A percentile compares a stretch with the other conserved stretches of the same genome.
Evolutionary conservation across 2,329 filamentous ascomycete genomes (phyloP).

Genomic region (Pseudohalonectria lignicola): DNA sequence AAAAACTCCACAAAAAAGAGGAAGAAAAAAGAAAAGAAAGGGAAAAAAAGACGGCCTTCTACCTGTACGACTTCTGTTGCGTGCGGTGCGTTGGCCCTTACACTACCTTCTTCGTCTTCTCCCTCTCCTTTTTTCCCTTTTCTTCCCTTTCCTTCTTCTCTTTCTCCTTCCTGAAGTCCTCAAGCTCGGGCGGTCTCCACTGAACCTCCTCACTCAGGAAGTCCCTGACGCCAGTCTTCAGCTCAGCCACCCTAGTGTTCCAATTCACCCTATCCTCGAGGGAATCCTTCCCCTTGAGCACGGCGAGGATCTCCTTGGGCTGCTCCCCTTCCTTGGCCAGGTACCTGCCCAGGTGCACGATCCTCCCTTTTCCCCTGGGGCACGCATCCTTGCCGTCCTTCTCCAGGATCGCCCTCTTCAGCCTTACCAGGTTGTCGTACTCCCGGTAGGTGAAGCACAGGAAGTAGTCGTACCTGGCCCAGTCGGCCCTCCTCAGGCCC

Average conservation of each 20-base stretch:
- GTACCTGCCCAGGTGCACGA: constrained; percentile 15
- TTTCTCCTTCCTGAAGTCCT: too few species aligned
- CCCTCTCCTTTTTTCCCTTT: too few species aligned
- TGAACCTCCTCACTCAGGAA: not conserved
- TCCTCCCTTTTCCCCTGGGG: constrained; percentile 9
- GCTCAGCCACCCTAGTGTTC: not conserved
- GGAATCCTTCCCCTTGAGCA: not conserved
- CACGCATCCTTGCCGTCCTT: constrained; percentile 1
- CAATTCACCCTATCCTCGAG: not conserved
- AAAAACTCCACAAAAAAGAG: too few species aligned
- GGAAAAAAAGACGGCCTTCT: too few species aligned
- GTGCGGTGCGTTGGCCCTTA: too few species aligned
- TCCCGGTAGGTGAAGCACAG: constrained; percentile 15
- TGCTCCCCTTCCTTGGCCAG: constrained; percentile 2
- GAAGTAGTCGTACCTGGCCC: constrained; percentile 13
- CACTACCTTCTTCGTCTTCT: too few species aligned
- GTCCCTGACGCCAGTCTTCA: not conserved
- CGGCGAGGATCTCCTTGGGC: not conserved
- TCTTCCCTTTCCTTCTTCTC: too few species aligned
- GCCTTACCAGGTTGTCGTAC: constrained; percentile 13
- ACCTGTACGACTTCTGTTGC: too few species aligned
- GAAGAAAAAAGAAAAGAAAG: too few species aligned
- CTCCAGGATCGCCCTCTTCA: constrained; percentile 10
- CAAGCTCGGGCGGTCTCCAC: not conserved
- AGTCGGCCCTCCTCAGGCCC: constrained; percentile 11